Conservation (phyloP, 2,329 filamentous ascomycete species). For the Alternaria solani region DNA sequence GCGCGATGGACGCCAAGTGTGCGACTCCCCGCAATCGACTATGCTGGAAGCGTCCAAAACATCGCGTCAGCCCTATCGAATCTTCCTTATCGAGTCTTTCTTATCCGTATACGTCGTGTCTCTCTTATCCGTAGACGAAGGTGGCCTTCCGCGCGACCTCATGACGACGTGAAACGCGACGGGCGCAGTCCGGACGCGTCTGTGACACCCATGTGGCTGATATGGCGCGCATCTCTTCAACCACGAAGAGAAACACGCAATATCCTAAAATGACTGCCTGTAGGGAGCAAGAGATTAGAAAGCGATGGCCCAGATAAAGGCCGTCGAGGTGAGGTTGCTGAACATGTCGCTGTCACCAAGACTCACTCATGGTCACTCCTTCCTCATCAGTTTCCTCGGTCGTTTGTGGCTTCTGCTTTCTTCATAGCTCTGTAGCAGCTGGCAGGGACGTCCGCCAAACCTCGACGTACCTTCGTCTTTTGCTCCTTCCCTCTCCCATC, state of each 20-base stretch:
- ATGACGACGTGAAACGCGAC: background rate
- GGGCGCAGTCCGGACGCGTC: background rate
- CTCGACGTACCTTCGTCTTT: background rate
- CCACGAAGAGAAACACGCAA: background rate
- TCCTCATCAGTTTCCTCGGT: background rate
- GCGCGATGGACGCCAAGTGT: slow-evolving; percentile 1
- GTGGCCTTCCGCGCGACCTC: background rate
- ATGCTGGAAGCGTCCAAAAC: background rate
- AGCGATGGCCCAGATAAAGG: background rate
- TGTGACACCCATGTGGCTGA: background rate
- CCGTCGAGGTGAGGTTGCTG: background rate
- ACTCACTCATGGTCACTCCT: background rate
- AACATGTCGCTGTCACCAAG: background rate
- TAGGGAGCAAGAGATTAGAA: background rate
- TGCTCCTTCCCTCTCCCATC: background rate
- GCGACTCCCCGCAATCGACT: slow-evolving; percentile 4
- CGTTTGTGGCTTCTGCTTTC: background rate
- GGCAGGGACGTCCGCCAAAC: background rate
- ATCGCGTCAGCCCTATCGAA: background rate
- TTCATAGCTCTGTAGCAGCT: background rate
- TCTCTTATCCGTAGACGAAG: fast-evolving
- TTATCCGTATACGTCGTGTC: fast-evolving
- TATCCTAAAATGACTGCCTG: background rate
- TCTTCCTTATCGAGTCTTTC: no score
- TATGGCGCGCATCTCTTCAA: background rate